Conservation (phyloP, 2,329 filamentous ascomycete genomes). For the Anisogramma anomala region DNA sequence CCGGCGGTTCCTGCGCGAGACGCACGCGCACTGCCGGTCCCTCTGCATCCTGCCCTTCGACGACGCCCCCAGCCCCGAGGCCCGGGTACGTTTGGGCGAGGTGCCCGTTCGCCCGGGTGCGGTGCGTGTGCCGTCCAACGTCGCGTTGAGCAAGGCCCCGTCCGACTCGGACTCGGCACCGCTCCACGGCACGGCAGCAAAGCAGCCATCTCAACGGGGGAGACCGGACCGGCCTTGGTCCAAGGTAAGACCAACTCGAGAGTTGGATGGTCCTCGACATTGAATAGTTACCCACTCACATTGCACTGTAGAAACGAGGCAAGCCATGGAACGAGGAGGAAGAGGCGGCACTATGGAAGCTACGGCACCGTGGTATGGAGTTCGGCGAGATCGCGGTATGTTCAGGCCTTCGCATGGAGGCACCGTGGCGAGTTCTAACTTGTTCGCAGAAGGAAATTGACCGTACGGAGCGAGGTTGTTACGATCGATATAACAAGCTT, state of each 20-base stretch:
- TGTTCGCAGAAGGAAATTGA: constrained; percentile 7
- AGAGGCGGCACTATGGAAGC: constrained; percentile 10
- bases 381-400: constrained; percentile 11
- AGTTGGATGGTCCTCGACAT: not conserved
- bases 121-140: too few species aligned
- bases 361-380: constrained; percentile 12
- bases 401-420: not conserved
- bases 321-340: constrained; percentile 12
- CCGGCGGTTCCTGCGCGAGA: constrained; percentile 9
- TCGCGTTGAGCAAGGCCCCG: too few species aligned
- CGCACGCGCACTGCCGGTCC: constrained; percentile 7
- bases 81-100: not conserved
- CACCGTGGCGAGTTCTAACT: not conserved
- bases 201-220: not conserved
- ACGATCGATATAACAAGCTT: constrained; percentile 13
- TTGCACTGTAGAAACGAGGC: constrained; percentile 14
- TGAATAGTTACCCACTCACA: too few species aligned
- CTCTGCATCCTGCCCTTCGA: constrained; percentile 12
- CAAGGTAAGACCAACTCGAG: constrained; percentile 1
- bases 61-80: not conserved
- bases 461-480: constrained; percentile 12
- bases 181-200: not conserved
- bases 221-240: constrained; percentile 11
- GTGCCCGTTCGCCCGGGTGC: too few species aligned
- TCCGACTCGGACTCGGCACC: constrained; percentile 1